Percentiles rank a stretch among this genome's conserved stretches.
These are phyloP conservation scores for Didymella pomorum DNA, from an alignment of 2,329 filamentous ascomycete species.

Conservation along the genomic window DNA sequence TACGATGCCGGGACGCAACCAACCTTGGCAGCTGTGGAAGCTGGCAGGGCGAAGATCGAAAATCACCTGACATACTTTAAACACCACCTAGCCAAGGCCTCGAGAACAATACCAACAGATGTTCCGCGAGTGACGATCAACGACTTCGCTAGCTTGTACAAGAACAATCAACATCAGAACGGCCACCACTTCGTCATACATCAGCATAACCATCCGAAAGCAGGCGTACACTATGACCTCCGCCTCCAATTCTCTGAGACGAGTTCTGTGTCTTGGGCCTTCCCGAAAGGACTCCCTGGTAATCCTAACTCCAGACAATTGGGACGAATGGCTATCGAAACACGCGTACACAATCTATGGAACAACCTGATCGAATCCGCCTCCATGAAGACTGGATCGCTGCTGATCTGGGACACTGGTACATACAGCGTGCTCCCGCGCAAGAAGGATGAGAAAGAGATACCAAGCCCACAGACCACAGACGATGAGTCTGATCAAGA, in stretches of 20 bases:
- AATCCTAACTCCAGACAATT: constrained; percentile 52
- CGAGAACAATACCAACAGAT: constrained; percentile 24
- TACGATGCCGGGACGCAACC: constrained; percentile 5
- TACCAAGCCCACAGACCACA: constrained; percentile 42
- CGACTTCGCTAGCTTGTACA: constrained; percentile 57
- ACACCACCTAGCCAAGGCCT: constrained; percentile 49
- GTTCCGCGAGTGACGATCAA: constrained; percentile 52
- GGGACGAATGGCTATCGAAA: constrained; percentile 56
- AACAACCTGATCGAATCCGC: constrained; percentile 57
- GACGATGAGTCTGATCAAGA: constrained; percentile 23
- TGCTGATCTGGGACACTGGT: constrained; percentile 58
- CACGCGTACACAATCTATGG: constrained; percentile 56
- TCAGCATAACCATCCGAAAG: constrained; percentile 76
- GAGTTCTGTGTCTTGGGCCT: constrained; percentile 67
- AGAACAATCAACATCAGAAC: constrained; percentile 54
- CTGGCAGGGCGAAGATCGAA: constrained; percentile 57
- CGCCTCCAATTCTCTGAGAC: constrained; percentile 73
- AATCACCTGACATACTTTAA: constrained; percentile 61
- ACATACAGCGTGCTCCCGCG: constrained; percentile 52
- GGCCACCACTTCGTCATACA: constrained; percentile 70
- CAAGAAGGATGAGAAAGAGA: constrained; percentile 22
- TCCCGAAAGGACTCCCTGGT: constrained; percentile 56
- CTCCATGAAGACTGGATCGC: constrained; percentile 53
- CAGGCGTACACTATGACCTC: constrained; percentile 74
- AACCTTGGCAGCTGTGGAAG: constrained; percentile 60